Conservation (phyloP, 371 early-diverging fungal genomes). For the Actinomortierella ambigua region DNA sequence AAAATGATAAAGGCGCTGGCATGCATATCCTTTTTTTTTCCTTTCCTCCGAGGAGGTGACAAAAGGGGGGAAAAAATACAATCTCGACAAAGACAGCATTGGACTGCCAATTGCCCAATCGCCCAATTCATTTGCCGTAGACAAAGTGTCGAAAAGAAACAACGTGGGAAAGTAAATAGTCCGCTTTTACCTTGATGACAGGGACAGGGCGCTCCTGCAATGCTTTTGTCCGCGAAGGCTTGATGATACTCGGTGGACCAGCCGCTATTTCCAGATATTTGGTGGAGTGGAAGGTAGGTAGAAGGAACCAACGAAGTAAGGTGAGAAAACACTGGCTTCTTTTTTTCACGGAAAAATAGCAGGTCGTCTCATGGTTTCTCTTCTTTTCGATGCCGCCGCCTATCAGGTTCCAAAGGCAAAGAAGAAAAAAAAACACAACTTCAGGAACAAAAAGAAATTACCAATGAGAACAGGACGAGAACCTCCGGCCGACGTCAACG, state of each 20-base stretch:
- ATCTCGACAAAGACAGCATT: too few species aligned
- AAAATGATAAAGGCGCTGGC: too few species aligned
- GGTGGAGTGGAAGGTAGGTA: neutral
- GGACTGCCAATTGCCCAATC: too few species aligned
- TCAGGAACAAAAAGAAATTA: slow-evolving; percentile 11
- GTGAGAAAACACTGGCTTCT: neutral
- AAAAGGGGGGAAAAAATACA: too few species aligned
- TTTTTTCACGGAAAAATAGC: neutral
- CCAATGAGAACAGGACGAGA: slow-evolving; percentile 37
- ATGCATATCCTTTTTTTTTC: too few species aligned
- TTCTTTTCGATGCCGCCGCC: neutral
- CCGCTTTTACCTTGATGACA: slow-evolving; percentile 23
- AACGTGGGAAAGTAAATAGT: too few species aligned
- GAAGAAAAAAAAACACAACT: neutral
- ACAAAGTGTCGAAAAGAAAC: too few species aligned
- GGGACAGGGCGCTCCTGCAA: slow-evolving; percentile 39
- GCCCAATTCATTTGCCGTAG: too few species aligned
- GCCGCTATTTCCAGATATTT: slow-evolving; percentile 17
- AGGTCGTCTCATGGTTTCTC: neutral
- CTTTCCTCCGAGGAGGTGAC: too few species aligned
- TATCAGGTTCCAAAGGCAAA: neutral
- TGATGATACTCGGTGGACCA: slow-evolving; percentile 40
- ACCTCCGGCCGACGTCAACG: slow-evolving; percentile 1
- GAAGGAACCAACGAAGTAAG: neutral
- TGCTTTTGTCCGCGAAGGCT: slow-evolving; percentile 28